phyloP scores from a whole-genome alignment of 1,284 basidiomycete genomes.

The Bondarzewia mesenterica region DNA sequence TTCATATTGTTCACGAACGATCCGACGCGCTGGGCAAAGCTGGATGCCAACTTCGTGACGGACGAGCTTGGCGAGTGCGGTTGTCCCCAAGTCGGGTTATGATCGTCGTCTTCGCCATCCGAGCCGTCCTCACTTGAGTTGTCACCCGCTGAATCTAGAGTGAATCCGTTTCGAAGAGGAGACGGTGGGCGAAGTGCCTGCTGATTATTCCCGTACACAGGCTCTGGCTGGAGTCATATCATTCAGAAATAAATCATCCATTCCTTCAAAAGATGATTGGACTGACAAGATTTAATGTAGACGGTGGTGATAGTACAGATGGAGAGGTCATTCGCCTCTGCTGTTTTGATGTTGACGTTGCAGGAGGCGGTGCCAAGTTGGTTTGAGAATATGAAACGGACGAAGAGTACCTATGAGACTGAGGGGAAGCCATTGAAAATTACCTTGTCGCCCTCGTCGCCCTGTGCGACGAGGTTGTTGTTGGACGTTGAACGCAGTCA shows the following conservation, averaged over 20 bases:
- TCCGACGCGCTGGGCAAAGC: conserved; percentile 61
- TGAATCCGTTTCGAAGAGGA: conserved; percentile 55
- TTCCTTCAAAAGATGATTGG: not conserved
- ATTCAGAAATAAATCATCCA: not conserved
- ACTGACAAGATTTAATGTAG: conserved; percentile 12
- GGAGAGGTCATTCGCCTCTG: conserved; percentile 27
- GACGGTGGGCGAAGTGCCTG: conserved; percentile 45
- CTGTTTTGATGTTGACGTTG: conserved; percentile 16
- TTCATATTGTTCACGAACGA: conserved; percentile 46
- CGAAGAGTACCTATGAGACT: conserved; percentile 20
- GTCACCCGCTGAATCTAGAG: conserved; percentile 43
- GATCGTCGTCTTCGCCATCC: conserved; percentile 30
- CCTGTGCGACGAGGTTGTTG: not conserved
- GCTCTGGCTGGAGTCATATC: conserved; percentile 29
- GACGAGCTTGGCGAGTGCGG: conserved; percentile 52
- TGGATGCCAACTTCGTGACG: conserved; percentile 61
- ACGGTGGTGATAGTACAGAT: conserved; percentile 22
- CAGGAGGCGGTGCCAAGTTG: conserved; percentile 21
- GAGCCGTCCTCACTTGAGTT: conserved; percentile 39
- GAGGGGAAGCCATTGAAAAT: conserved; percentile 8
- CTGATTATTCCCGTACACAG: conserved; percentile 20
- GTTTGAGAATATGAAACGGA: conserved; percentile 19
- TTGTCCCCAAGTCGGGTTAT: conserved; percentile 32
- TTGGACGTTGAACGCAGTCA: not conserved
- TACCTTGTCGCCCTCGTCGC: conserved; percentile 2